A percentile compares a stretch with the other conserved stretches of the same genome.
Evolutionary conservation across 2,329 filamentous ascomycete species (phyloP).

Genomic region (Dothistroma septosporum): DNA sequence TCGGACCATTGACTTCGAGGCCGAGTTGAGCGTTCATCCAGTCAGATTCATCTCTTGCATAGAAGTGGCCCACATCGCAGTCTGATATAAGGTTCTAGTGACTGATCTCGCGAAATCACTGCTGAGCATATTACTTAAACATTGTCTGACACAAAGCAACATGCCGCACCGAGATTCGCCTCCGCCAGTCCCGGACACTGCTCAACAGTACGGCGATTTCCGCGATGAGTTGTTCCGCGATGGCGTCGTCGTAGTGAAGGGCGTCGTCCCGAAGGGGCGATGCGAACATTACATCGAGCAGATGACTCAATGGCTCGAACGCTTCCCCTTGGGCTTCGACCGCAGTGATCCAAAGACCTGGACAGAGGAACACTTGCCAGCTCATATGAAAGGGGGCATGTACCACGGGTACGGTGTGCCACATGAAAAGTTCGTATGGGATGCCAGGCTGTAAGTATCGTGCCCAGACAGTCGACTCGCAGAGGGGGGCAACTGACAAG

Average conservation of each 20-base stretch:
- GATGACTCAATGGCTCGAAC: slow-evolving; percentile 18
- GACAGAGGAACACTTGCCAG: slow-evolving; percentile 11
- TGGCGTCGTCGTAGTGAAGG: slow-evolving; percentile 15
- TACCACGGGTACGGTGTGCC: slow-evolving; percentile 18
- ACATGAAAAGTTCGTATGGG: slow-evolving; percentile 26
- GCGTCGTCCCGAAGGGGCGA: slow-evolving; percentile 7
- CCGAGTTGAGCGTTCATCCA: neutral
- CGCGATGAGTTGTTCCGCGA: slow-evolving; percentile 15
- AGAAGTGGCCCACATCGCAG: neutral
- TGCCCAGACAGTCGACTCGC: neutral
- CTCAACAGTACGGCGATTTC: slow-evolving; percentile 15
- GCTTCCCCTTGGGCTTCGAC: slow-evolving; percentile 15
- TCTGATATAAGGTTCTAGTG: neutral
- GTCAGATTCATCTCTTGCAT: neutral
- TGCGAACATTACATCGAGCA: slow-evolving; percentile 13
- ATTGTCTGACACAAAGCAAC: neutral
- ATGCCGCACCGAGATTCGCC: slow-evolving; percentile 15
- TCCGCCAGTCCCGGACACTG: slow-evolving; percentile 6
- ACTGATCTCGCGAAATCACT: too few species aligned
- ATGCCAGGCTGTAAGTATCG: slow-evolving; percentile 10
- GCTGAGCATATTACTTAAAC: too few species aligned
- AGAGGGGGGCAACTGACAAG: neutral
- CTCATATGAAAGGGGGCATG: slow-evolving; percentile 19
- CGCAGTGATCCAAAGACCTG: slow-evolving; percentile 14
- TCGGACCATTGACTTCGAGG: neutral